Percentiles rank a stretch among this genome's conserved stretches.
These are phyloP conservation scores for Quercus tomentella DNA, from an alignment of 331 rosid species.

Conservation along the genomic window DNA sequence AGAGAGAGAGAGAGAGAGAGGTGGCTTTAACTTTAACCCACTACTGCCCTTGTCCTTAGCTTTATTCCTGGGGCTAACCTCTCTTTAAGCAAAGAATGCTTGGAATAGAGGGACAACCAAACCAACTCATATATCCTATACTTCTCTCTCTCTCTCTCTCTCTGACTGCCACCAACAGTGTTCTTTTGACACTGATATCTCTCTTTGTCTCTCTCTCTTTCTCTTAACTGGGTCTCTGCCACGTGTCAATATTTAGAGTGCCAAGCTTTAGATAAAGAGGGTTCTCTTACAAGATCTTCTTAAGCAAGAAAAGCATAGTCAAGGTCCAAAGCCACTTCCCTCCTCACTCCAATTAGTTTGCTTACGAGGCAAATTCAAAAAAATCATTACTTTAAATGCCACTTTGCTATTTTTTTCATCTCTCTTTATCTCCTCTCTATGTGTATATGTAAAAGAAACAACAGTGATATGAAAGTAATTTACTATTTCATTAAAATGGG, in stretches of 20 bases:
- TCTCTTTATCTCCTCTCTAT: conserved; percentile 28
- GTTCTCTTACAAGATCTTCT: conserved; percentile 50
- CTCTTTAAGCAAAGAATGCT: conserved; percentile 89
- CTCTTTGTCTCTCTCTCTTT: neutral
- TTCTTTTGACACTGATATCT: conserved; percentile 10
- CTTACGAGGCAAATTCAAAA: conserved; percentile 40
- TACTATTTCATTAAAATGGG: neutral
- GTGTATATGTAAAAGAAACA: conserved; percentile 14
- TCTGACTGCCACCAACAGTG: conserved; percentile 8
- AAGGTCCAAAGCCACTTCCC: conserved; percentile 46
- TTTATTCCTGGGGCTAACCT: conserved; percentile 77
- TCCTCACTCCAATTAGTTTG: conserved; percentile 20
- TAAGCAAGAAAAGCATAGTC: conserved; percentile 78
- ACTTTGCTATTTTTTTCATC: conserved; percentile 14
- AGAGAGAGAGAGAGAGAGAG: too few relatives aligned
- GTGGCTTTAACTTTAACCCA: conserved; percentile 55
- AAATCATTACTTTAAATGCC: conserved; percentile 22
- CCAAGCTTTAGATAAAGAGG: conserved; percentile 51
- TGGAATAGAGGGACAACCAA: conserved; percentile 62
- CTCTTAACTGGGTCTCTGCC: conserved; percentile 23
- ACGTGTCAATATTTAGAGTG: conserved; percentile 36
- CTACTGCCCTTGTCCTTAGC: conserved; percentile 42
- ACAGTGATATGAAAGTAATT: conserved; percentile 4
- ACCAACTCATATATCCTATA: conserved; percentile 11
- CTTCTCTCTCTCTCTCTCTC: conserved; percentile 21